Conservation (phyloP, 192 early-diverging fungal genomes). For the Coemansia interrupta region DNA sequence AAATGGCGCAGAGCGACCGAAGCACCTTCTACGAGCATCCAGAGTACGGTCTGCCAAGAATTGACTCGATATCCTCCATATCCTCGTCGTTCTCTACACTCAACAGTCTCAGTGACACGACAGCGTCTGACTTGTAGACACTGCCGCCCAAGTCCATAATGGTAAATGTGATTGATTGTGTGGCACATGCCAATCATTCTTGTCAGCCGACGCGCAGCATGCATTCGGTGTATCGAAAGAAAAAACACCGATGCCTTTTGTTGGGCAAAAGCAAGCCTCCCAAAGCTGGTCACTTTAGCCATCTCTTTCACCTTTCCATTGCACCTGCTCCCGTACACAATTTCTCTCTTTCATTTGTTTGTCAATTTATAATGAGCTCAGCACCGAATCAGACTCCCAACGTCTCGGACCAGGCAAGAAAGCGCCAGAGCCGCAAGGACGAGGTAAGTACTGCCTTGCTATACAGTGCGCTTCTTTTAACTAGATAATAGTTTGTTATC, state of each 20-base stretch:
- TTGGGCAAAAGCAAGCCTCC: conserved; percentile 4
- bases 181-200: too few species aligned
- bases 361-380: conserved; percentile 38
- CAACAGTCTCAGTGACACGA: background rate
- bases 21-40: background rate
- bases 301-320: conserved; percentile 4
- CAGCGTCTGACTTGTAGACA: background rate
- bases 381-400: conserved; percentile 25
- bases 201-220: background rate
- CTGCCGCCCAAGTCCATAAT: too few species aligned
- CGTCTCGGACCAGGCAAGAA: conserved; percentile 45
- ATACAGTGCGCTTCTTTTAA: background rate
- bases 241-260: background rate
- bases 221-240: background rate
- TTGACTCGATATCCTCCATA: background rate
- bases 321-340: background rate
- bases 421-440: conserved; percentile 47
- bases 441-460: conserved; percentile 27
- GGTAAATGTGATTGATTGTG: too few species aligned
- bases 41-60: background rate
- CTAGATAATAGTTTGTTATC: too few species aligned
- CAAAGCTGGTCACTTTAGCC: background rate
- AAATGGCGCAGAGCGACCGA: background rate
- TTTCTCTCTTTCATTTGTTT: background rate
- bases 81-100: too few species aligned